phyloP scores from a whole-genome alignment of 805 yeast genomes.

The Spathaspora passalidarum region DNA sequence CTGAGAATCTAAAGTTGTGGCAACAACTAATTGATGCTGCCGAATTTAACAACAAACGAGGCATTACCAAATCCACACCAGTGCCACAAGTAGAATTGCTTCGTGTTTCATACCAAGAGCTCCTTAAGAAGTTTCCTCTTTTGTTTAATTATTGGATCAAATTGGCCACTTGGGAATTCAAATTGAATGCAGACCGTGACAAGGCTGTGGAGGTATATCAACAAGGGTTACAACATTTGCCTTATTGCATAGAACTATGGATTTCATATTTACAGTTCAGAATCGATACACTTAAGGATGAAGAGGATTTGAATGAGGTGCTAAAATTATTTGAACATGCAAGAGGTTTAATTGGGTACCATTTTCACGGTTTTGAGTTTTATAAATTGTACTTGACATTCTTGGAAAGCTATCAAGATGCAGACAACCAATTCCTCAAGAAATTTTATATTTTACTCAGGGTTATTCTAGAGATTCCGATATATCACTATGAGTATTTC shows the following conservation, averaged over 20 bases:
- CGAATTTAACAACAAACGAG: slow-evolving; percentile 22
- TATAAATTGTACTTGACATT: slow-evolving; percentile 50
- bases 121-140: slow-evolving; percentile 47
- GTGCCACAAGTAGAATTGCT: slow-evolving; percentile 27
- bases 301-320: slow-evolving; percentile 22
- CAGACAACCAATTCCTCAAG: slow-evolving; percentile 21
- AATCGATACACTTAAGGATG: slow-evolving; percentile 25
- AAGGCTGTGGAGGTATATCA: slow-evolving; percentile 34
- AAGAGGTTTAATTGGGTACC: slow-evolving; percentile 47
- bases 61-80: slow-evolving; percentile 34
- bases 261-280: slow-evolving; percentile 42
- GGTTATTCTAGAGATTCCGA: slow-evolving; percentile 52
- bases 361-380: slow-evolving; percentile 49
- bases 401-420: slow-evolving; percentile 30
- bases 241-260: slow-evolving; percentile 53
- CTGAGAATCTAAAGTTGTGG: slow-evolving; percentile 38
- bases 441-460: slow-evolving; percentile 45
- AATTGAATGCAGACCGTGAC: slow-evolving; percentile 28
- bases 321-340: slow-evolving; percentile 44
- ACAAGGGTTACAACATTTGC: slow-evolving; percentile 36
- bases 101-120: slow-evolving; percentile 37
- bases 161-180: slow-evolving; percentile 47
- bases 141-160: slow-evolving; percentile 58
- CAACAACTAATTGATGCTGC: slow-evolving; percentile 28
- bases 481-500: slow-evolving; percentile 50